Conservation (phyloP, 176 grass and related monocot species). For the Zoysia pacifica region DNA sequence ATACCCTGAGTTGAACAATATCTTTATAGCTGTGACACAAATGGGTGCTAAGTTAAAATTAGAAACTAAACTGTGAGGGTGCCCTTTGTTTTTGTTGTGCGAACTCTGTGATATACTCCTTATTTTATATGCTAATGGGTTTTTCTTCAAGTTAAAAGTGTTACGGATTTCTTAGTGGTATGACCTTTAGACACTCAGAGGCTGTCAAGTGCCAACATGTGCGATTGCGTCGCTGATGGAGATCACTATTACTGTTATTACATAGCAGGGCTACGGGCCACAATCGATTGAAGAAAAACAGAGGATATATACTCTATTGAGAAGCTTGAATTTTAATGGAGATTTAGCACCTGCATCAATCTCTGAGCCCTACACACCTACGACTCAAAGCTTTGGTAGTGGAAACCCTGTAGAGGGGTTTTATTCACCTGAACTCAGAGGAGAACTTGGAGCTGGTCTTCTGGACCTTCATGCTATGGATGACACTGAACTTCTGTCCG, state of each 20-base stretch:
- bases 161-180: slow-evolving; percentile 7
- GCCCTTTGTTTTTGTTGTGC: not conserved
- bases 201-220: slow-evolving; percentile 7
- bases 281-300: slow-evolving; percentile 95
- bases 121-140: not conserved
- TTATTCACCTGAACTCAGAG: slow-evolving; percentile 93
- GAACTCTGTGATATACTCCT: not conserved
- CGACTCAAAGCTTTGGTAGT: slow-evolving; percentile 62
- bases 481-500: slow-evolving; percentile 91
- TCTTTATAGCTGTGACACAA: not conserved
- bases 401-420: slow-evolving; percentile 60
- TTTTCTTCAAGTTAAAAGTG: slow-evolving; percentile 20
- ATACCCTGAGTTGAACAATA: slow-evolving; percentile 5
- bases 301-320: slow-evolving; percentile 75
- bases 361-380: slow-evolving; percentile 75
- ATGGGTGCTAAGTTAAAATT: not conserved
- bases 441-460: slow-evolving; percentile 97
- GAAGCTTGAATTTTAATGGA: slow-evolving; percentile 86
- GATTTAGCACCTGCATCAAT: slow-evolving; percentile 55
- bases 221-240: not conserved
- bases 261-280: slow-evolving; percentile 89
- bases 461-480: slow-evolving; percentile 96
- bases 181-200: slow-evolving; percentile 6
- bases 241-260: slow-evolving; percentile 26
- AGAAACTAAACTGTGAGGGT: not conserved